phyloP scores from a whole-genome alignment of 768 basidiomycete genomes.

The Collybiopsis confluens region DNA sequence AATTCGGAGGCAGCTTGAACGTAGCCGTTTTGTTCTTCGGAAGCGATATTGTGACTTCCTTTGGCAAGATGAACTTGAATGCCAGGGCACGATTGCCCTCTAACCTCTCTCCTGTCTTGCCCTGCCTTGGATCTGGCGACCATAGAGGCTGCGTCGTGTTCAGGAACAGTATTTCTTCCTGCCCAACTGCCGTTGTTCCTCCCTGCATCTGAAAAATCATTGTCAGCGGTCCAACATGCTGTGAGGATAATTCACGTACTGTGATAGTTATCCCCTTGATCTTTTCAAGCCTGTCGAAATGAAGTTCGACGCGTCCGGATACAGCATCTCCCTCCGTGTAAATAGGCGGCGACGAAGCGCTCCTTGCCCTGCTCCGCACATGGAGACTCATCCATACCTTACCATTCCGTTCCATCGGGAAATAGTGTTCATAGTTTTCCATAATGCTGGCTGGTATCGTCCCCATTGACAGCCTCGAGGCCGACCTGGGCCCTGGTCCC shows the following conservation, averaged over 20 bases:
- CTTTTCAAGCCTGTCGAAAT: constrained; percentile 44
- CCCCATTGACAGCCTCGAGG: constrained; percentile 5
- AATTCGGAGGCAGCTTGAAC: constrained; percentile 47
- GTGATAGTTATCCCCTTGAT: constrained; percentile 44
- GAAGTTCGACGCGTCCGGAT: constrained; percentile 46
- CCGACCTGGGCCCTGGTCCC: background rate
- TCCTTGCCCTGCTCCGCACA: constrained; percentile 43
- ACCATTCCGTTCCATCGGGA: constrained; percentile 40
- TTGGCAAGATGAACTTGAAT: constrained; percentile 43
- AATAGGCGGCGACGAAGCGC: constrained; percentile 33
- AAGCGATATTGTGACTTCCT: constrained; percentile 33
- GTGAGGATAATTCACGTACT: constrained; percentile 25
- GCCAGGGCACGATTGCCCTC: constrained; percentile 45
- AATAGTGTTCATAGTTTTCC: constrained; percentile 27
- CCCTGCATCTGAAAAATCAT: constrained; percentile 34
- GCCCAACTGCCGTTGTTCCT: constrained; percentile 49
- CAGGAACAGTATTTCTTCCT: constrained; percentile 48
- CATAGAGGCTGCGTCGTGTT: constrained; percentile 39
- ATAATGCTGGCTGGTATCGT: constrained; percentile 1
- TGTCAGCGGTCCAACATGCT: background rate
- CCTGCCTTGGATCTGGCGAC: constrained; percentile 25
- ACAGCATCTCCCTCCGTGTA: constrained; percentile 47
- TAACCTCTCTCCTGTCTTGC: constrained; percentile 29
- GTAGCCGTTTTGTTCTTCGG: constrained; percentile 27
- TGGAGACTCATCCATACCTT: constrained; percentile 45